Base-by-base conservation (phyloP, 192 early-diverging fungal genomes). In the Phlyctochytrium arcticum region DNA sequence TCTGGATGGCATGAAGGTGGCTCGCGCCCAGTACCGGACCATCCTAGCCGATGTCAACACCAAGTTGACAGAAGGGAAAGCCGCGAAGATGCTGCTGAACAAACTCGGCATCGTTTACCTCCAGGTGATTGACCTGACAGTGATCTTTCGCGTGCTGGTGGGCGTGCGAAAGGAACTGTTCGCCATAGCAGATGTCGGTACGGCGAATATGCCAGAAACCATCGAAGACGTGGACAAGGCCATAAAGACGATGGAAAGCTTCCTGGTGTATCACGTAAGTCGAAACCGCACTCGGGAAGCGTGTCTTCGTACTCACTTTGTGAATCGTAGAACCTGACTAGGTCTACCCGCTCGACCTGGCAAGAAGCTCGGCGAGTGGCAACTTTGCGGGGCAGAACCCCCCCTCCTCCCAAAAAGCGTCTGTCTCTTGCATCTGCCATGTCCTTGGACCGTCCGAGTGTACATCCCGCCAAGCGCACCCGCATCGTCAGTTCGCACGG, bases 191-290 rank as follows among this genome's bases (percentile, higher is more conserved):
- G 50, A 53, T 53, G 50, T 53, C 12, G 50, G 50, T 24, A 19
- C 15, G 12, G 50, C 27, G 15, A 29, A 53, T 26, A 26, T 19
- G 15, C 50, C 50, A 29, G 24, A 12, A 12, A 29, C 19, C 2
- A 24, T 19, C 24, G 17, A 53, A 19, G 21, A 53, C 12, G 50
- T 53, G 12, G 17, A 53, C 17, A 15, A 24, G 12, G 50, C 17
- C 12, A 15, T 53, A 29, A 0, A 53, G 12, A 53, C 24, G 19
- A 24, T 24, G 12, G 17, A 24, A 12, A 19, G 15, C 12, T 53
- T 53, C 27, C 24, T 53, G 50, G 15, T 53, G 27, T 53, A 53
- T 29, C 50, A 53, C 24, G 50, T 53, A 53, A 53, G 50, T 53
- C 15, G 50, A n/a, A n/a, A n/a, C n/a, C n/a, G n/a, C n/a, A n/a